Evolutionary conservation across 2,329 filamentous ascomycete species (phyloP).

Genomic region (Colletotrichum higginsianum): DNA sequence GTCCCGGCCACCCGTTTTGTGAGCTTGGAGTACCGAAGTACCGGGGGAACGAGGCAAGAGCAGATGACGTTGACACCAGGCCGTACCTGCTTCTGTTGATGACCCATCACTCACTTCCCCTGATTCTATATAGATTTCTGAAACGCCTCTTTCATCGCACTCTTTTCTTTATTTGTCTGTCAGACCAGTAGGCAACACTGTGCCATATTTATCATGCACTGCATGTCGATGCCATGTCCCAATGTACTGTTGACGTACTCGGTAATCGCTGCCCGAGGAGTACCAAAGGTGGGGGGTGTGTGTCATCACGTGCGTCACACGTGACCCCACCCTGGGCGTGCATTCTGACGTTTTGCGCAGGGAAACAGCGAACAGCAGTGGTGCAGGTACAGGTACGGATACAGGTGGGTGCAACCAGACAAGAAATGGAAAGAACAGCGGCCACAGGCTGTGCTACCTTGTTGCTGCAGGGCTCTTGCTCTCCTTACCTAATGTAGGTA

Average conservation of each 20-base stretch:
- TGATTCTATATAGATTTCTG: not conserved
- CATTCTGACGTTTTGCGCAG: constrained; percentile 20
- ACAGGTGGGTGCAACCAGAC: too few relatives aligned
- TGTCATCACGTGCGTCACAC: constrained; percentile 38
- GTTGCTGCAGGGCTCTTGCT: constrained; percentile 17
- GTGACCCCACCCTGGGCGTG: constrained; percentile 30
- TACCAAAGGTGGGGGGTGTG: not conserved
- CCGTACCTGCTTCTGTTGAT: not conserved
- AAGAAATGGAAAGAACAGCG: not conserved
- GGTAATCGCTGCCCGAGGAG: not conserved
- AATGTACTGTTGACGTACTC: not conserved
- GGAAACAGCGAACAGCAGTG: not conserved
- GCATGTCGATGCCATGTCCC: not conserved
- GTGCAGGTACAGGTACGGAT: not conserved
- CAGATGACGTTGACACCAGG: constrained; percentile 36
- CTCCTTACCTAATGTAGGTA: too few relatives aligned
- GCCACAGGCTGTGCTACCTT: constrained; percentile 8
- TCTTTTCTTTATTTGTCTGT: not conserved
- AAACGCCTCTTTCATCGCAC: not conserved
- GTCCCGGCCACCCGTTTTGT: constrained; percentile 38
- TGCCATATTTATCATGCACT: not conserved
- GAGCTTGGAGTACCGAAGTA: constrained; percentile 17
- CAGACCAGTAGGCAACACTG: too few relatives aligned
- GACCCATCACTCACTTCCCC: not conserved
- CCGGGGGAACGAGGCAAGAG: constrained; percentile 8